A percentile compares a stretch with the other conserved stretches of the same genome.
These are phyloP conservation scores for Trametes pubescens DNA, from an alignment of 1,284 basidiomycete species.

Conservation along the genomic window DNA sequence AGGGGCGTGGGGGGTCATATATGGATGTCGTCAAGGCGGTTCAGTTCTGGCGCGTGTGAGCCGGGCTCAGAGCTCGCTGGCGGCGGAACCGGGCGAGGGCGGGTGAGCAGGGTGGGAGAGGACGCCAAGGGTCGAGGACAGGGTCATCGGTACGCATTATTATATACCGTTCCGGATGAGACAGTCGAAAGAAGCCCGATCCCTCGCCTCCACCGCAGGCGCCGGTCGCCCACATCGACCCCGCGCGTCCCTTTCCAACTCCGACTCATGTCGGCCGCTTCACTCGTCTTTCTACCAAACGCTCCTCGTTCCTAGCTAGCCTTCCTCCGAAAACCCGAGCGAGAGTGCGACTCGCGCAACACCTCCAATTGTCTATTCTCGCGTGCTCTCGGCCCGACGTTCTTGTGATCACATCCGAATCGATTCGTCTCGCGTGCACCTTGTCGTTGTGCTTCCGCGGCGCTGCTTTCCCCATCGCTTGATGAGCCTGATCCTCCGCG, in stretches of 20 bases:
- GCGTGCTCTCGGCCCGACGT: neutral
- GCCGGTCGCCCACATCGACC: neutral
- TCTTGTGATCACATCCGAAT: neutral
- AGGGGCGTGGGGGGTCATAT: neutral
- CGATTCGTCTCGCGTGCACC: neutral
- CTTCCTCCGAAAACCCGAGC: neutral
- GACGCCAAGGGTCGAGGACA: neutral
- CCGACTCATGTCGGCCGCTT: neutral
- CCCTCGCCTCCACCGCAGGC: neutral
- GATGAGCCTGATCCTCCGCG: neutral
- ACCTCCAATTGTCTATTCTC: neutral
- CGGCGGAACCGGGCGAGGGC: neutral
- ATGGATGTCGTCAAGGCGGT: conserved; percentile 6
- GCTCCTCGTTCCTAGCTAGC: no score
- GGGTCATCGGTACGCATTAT: neutral
- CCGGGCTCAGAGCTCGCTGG: neutral
- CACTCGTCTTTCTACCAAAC: neutral
- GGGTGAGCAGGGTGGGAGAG: neutral
- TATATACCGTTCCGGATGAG: neutral
- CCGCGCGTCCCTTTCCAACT: neutral
- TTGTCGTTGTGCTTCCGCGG: neutral
- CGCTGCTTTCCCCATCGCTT: conserved; percentile 3
- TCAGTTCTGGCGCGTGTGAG: neutral
- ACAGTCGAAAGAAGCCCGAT: neutral
- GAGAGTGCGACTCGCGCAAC: neutral